Evolutionary conservation across 441 rosid genomes (phyloP).

Genomic region (Brassica hybrid): DNA sequence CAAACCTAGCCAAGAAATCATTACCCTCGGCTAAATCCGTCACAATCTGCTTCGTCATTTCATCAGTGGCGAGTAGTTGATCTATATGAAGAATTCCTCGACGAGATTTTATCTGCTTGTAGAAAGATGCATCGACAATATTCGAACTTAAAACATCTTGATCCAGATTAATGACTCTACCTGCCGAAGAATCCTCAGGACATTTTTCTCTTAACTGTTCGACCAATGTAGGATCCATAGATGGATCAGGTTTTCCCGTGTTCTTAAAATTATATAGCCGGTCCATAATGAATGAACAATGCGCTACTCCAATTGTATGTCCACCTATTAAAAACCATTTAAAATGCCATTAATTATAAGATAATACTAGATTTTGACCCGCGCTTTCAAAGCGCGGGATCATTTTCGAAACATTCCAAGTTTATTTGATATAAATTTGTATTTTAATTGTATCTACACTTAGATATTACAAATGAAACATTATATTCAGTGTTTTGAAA

Average conservation of each 20-base stretch:
- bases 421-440: too few relatives aligned
- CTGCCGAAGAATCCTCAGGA: constrained; percentile 36
- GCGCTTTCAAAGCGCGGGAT: too few relatives aligned
- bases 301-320: constrained; percentile 61
- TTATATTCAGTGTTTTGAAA: too few relatives aligned
- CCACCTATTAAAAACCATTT: constrained; percentile 44
- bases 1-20: constrained; percentile 52
- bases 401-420: too few relatives aligned
- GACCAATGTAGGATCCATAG: constrained; percentile 47
- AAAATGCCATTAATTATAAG: not conserved
- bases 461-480: too few relatives aligned
- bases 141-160: constrained; percentile 49
- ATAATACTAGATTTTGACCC: too few relatives aligned
- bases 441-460: too few relatives aligned
- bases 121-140: constrained; percentile 55
- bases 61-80: constrained; percentile 49
- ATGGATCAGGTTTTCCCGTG: constrained; percentile 52
- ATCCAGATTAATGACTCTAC: constrained; percentile 47
- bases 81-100: constrained; percentile 63
- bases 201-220: constrained; percentile 39
- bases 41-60: constrained; percentile 42
- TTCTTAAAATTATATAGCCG: constrained; percentile 55
- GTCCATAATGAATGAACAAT: constrained; percentile 50
- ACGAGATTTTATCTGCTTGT: constrained; percentile 44
- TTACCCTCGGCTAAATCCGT: constrained; percentile 30